phyloP scores from a whole-genome alignment of 352 stramenopile genomes.

The Thraustochytrium sp. region DNA sequence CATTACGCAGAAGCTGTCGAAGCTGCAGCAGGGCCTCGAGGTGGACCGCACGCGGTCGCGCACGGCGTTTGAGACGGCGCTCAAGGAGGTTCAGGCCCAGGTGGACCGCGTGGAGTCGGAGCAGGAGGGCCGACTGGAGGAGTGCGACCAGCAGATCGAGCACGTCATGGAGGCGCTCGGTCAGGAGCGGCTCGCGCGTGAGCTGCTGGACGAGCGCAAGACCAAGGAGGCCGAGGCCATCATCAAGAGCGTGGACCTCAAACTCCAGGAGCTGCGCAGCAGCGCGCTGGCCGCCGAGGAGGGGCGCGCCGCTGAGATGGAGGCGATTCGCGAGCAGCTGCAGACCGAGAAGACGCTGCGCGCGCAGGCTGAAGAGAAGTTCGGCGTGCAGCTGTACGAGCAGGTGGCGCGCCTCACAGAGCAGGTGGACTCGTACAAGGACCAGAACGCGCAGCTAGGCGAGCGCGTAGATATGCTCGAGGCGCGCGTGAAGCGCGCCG shows the following conservation, averaged over 20 bases:
- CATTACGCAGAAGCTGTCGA: constrained; percentile 38
- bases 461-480: not conserved
- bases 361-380: constrained; percentile 28
- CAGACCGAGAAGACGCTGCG: not conserved
- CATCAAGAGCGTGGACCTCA: constrained; percentile 21
- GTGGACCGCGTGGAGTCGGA: not conserved
- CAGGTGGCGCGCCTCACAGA: constrained; percentile 21
- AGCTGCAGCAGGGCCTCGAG: constrained; percentile 39
- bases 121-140: constrained; percentile 16
- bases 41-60: not conserved
- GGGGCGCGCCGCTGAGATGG: not conserved
- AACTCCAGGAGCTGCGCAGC: not conserved
- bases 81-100: constrained; percentile 13
- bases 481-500: not conserved
- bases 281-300: not conserved
- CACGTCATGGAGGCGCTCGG: constrained; percentile 25
- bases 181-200: constrained; percentile 18
- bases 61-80: not conserved
- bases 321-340: not conserved
- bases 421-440: not conserved
- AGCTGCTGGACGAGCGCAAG: constrained; percentile 39
- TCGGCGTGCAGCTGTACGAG: constrained; percentile 32
- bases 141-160: constrained; percentile 38
- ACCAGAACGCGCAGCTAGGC: not conserved
- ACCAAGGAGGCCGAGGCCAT: constrained; percentile 31